Conservation (phyloP, 192 early-diverging fungal species). For the Coemansia reversa region DNA sequence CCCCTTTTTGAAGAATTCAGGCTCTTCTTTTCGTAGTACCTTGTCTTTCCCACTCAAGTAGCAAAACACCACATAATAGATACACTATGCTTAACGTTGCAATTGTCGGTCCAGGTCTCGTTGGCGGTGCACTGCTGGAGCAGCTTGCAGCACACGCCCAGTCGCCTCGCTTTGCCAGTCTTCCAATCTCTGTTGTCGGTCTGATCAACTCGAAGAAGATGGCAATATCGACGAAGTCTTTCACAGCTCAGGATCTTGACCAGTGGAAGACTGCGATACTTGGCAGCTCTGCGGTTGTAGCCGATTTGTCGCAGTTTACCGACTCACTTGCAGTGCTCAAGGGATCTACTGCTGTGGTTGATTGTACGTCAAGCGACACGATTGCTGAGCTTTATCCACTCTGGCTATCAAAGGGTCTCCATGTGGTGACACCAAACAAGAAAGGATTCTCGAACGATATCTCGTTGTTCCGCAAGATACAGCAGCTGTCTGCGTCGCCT, state of each 20-base stretch:
- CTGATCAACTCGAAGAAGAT: slow-evolving; percentile 76
- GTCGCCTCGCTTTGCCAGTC: slow-evolving; percentile 46
- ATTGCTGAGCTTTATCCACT: slow-evolving; percentile 80
- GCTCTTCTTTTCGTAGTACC: too few species aligned
- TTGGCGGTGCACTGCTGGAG: slow-evolving; percentile 84
- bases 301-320: slow-evolving; percentile 59
- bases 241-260: slow-evolving; percentile 49
- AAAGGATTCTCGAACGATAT: slow-evolving; percentile 85
- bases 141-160: slow-evolving; percentile 67
- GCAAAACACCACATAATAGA: too few species aligned
- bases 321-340: slow-evolving; percentile 55
- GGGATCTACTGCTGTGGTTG: slow-evolving; percentile 73
- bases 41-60: too few species aligned
- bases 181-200: slow-evolving; percentile 69
- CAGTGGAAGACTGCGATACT: slow-evolving; percentile 56
- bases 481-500: slow-evolving; percentile 48
- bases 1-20: too few species aligned
- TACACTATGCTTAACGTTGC: slow-evolving; percentile 69
- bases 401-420: slow-evolving; percentile 77
- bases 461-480: slow-evolving; percentile 73
- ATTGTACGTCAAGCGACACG: slow-evolving; percentile 84
- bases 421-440: slow-evolving; percentile 98
- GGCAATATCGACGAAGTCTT: slow-evolving; percentile 57
- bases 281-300: slow-evolving; percentile 29
- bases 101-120: slow-evolving; percentile 92